Conservation (phyloP, 139 green algal genomes). For the Haematococcus lacustris region DNA sequence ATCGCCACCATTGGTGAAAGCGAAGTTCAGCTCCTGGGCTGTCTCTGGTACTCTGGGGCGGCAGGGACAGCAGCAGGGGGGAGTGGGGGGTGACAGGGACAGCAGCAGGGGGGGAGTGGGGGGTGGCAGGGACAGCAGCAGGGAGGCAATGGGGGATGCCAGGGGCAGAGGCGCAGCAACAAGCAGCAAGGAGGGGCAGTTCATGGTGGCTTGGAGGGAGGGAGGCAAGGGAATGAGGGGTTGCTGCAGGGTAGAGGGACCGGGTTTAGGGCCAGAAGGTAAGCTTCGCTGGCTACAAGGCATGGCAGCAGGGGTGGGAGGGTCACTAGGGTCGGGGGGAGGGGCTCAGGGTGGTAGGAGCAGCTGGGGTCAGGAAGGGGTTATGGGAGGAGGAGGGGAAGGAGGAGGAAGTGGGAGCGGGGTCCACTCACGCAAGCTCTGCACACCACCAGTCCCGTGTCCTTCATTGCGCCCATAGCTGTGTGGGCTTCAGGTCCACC, state of each 20-base stretch:
- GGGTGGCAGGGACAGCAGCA: neutral
- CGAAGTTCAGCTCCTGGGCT: conserved; percentile 28
- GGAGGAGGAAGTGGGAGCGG: no score
- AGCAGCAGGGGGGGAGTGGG: neutral
- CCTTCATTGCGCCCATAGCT: neutral
- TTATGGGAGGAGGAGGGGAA: no score
- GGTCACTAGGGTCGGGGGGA: no score
- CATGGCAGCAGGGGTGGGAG: no score
- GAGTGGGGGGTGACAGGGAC: neutral
- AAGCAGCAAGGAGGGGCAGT: conserved; percentile 46
- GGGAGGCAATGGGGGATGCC: no score
- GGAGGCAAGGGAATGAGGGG: conserved; percentile 24
- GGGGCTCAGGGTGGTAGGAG: no score
- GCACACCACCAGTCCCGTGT: neutral
- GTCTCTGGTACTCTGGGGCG: conserved; percentile 9
- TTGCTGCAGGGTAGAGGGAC: no score
- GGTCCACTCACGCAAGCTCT: no score
- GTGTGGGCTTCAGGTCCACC: neutral
- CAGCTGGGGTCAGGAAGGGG: no score
- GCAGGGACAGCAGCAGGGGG: neutral
- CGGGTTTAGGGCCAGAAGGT: no score
- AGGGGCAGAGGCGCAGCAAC: neutral
- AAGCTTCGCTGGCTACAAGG: no score
- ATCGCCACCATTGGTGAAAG: conserved; percentile 22
- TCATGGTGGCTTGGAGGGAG: conserved; percentile 27